Evolutionary conservation across 2,329 filamentous ascomycete genomes (phyloP).

Genomic region (Hypoxylon sp.): DNA sequence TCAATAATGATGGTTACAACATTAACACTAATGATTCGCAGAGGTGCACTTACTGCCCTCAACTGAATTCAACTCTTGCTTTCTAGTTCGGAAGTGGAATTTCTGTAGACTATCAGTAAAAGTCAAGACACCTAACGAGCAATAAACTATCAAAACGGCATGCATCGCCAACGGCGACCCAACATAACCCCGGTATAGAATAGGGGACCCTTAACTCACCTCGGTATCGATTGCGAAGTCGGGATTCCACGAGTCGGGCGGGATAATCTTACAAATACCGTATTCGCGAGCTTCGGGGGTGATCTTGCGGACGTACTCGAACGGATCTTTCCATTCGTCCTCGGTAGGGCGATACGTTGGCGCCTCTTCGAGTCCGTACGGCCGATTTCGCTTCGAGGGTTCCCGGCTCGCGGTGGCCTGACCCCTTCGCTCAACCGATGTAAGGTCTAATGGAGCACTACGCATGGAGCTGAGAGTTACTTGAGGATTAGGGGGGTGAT

Average conservation of each 20-base stretch:
- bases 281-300: constrained; percentile 86
- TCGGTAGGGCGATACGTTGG: constrained; percentile 91
- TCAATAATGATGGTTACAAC: constrained; percentile 31
- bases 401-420: constrained; percentile 84
- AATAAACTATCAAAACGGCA: background rate
- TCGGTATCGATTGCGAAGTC: constrained; percentile 97
- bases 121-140: background rate
- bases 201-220: constrained; percentile 67
- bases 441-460: constrained; percentile 80
- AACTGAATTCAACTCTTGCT: constrained; percentile 96
- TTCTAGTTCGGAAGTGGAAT: constrained; percentile 96
- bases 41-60: constrained; percentile 84
- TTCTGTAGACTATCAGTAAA: constrained; percentile 68
- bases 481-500: constrained; percentile 66
- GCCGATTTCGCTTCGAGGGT: constrained; percentile 81
- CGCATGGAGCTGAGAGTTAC: constrained; percentile 69
- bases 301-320: constrained; percentile 95
- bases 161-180: background rate
- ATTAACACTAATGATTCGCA: background rate
- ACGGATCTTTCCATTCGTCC: constrained; percentile 94
- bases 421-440: constrained; percentile 91
- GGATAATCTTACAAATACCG: constrained; percentile 96
- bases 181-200: background rate
- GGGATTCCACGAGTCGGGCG: constrained; percentile 93
- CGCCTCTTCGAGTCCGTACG: constrained; percentile 89